Percentiles rank a stretch among this genome's conserved stretches.
Evolutionary conservation across 805 yeast genomes (phyloP).

Genomic region (Nakazawaea wyomingensis): DNA sequence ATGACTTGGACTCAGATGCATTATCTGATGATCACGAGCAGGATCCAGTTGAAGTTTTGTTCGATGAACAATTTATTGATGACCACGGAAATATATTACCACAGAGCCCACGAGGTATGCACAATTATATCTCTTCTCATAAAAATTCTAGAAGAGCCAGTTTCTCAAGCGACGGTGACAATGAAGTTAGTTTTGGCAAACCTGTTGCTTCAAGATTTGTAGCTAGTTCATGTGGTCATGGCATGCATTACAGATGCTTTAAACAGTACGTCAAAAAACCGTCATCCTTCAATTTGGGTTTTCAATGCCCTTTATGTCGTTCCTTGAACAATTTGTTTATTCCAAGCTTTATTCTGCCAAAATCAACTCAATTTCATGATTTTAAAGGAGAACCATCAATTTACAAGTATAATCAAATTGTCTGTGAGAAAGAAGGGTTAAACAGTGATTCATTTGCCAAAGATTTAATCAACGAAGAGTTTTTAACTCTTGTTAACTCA

Average conservation of each 20-base stretch:
- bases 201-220: slow-evolving; percentile 23
- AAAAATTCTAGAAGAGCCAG: slow-evolving; percentile 6
- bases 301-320: slow-evolving; percentile 48
- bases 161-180: background rate
- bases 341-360: slow-evolving; percentile 34
- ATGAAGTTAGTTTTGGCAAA: background rate
- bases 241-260: slow-evolving; percentile 44
- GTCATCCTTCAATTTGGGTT: slow-evolving; percentile 21
- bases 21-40: slow-evolving; percentile 13
- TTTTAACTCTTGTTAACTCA: slow-evolving; percentile 18
- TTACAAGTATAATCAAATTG: slow-evolving; percentile 22
- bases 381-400: background rate
- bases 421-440: slow-evolving; percentile 21
- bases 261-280: slow-evolving; percentile 22
- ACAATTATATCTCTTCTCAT: slow-evolving; percentile 4
- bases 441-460: slow-evolving; percentile 26
- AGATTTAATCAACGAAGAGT: slow-evolving; percentile 23
- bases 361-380: slow-evolving; percentile 17
- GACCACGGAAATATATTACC: slow-evolving; percentile 4
- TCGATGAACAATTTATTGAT: slow-evolving; percentile 4
- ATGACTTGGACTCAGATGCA: slow-evolving; percentile 19
- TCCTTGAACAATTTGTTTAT: slow-evolving; percentile 37
- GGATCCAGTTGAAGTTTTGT: slow-evolving; percentile 5
- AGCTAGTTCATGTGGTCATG: slow-evolving; percentile 46
- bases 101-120: slow-evolving; percentile 1